Evolutionary conservation across 768 basidiomycete genomes (phyloP).

Genomic region (Pleurotus djamor): DNA sequence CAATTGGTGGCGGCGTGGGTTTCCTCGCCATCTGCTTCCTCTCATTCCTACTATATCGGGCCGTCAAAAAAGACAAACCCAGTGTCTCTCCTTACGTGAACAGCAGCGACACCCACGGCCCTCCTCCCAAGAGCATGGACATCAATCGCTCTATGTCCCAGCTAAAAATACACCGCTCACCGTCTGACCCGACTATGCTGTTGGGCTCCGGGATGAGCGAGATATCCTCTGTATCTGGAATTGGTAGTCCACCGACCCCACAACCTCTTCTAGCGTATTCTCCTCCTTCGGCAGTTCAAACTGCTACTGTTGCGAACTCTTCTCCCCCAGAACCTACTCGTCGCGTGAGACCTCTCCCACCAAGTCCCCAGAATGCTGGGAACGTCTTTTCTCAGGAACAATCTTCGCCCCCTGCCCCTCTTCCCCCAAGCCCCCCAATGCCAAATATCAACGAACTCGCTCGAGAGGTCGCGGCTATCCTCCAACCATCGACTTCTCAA

Average conservation of each 20-base stretch:
- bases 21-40: constrained; percentile 7
- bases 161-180: constrained; percentile 5
- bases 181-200: neutral
- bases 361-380: neutral
- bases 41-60: constrained; percentile 2
- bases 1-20: constrained; percentile 8
- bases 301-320: neutral
- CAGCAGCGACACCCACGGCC: neutral
- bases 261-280: neutral
- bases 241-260: neutral
- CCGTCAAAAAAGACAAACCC: neutral
- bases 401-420: neutral
- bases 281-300: neutral
- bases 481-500: neutral
- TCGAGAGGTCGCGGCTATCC: constrained; percentile 1
- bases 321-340: neutral
- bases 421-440: neutral
- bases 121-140: neutral
- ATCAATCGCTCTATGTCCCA: constrained; percentile 9
- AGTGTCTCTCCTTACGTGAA: neutral
- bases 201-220: neutral
- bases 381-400: neutral
- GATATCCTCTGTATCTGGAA: neutral
- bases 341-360: neutral
- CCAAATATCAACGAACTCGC: constrained; percentile 6